Evolutionary conservation across 192 early-diverging fungal species (phyloP), one percentile per base, ranked within the genome.

Genomic region (Rhizophagus prolifer): DNA sequence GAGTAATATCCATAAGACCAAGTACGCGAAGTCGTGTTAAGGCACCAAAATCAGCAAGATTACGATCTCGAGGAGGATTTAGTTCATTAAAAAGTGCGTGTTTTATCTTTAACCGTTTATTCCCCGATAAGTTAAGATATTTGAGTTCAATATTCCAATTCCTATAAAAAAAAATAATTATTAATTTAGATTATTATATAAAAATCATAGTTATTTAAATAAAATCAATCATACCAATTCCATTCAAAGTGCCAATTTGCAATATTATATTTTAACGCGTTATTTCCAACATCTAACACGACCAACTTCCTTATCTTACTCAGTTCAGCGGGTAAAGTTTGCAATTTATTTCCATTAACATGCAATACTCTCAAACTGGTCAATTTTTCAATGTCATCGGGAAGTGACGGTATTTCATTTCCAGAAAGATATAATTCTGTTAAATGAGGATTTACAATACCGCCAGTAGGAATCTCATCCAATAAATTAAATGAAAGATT

Each of bases 181-280:
- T 38, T 38, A 1, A 31, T 16, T 21, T 10, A n/a, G 9, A 31
- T 23, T 7, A 12, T 26, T 0, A 3, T 47, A 47, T 44, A 25
- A 4, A 46, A 31, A 19, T 10, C 0, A 50, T 30, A 73, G 13
- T 8, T 28, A 8, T 58, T 58, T 30, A 28, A 69, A 41, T 5
- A 70, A 46, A 4, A 59, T 77, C 65, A 19, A 21, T 54, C 50
- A 54, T 85, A 88, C 94, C 95, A 97, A 79, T 97, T 97, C 95
- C 95, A 97, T 78, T 97, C 95, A 80, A 94, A 96, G 16, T 92
- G 93, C 94, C 95, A 97, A 81, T 97, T 97, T 54, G 93, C 89
- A 72, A 96, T 94, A 78, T 97, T 97, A 81, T 96, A 97, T 84
- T 94, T 94, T 62, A 97, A 85, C 36, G 90, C 86, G 72, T 97